Conservation (phyloP, 169 alveolate species). For the Cryptosporidium canis region DNA sequence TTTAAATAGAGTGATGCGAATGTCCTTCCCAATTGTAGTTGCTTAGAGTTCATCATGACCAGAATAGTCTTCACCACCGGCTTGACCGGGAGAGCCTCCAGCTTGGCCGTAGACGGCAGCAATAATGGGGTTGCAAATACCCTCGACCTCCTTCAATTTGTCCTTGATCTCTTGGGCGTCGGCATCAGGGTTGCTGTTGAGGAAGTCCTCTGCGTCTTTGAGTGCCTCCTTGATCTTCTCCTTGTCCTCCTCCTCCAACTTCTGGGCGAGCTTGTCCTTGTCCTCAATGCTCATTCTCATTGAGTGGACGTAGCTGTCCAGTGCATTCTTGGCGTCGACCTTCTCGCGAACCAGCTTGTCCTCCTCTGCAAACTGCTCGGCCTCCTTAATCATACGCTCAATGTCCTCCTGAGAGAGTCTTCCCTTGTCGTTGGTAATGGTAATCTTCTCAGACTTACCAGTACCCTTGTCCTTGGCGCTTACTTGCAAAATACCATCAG, state of each 20-base stretch:
- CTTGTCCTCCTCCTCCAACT: slow-evolving; percentile 92
- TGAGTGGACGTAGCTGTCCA: slow-evolving; percentile 91
- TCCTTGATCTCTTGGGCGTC: slow-evolving; percentile 92
- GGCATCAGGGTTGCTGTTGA: slow-evolving; percentile 91
- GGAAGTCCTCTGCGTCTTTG: slow-evolving; percentile 92
- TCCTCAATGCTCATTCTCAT: slow-evolving; percentile 92
- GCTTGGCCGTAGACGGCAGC: slow-evolving; percentile 90
- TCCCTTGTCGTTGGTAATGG: slow-evolving; percentile 95
- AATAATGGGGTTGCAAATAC: slow-evolving; percentile 94
- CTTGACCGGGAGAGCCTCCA: slow-evolving; percentile 87
- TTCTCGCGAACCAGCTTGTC: slow-evolving; percentile 90
- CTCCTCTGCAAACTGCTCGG: slow-evolving; percentile 93
- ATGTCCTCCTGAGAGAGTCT: slow-evolving; percentile 93
- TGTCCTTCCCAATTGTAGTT: not conserved
- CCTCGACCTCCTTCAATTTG: slow-evolving; percentile 91
- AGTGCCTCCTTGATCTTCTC: slow-evolving; percentile 87
- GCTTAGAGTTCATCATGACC: slow-evolving; percentile 82
- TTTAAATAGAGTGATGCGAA: not conserved
- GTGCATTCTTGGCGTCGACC: slow-evolving; percentile 92
- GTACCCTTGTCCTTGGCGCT: slow-evolving; percentile 95
- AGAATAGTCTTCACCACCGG: slow-evolving; percentile 83
- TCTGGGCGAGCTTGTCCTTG: slow-evolving; percentile 90
- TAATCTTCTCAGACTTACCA: slow-evolving; percentile 91
- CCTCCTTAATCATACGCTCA: slow-evolving; percentile 94
- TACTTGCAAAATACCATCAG: slow-evolving; percentile 94